Base-by-base conservation (phyloP, 2,329 filamentous ascomycete species). In the Cordyceps fumosorosea region DNA sequence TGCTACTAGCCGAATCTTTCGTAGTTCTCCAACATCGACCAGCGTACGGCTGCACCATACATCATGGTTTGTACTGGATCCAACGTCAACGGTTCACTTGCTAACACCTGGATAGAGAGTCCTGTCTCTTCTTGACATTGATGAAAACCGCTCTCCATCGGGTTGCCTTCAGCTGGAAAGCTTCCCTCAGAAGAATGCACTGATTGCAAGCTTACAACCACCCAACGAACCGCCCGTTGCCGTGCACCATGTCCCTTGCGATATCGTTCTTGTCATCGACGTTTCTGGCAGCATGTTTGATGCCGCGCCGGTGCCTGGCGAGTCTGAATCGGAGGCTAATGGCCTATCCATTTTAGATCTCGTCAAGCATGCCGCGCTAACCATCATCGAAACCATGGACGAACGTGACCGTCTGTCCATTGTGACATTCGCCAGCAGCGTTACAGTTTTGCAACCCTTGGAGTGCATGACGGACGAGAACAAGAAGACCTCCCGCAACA, bases 211-310 rank as follows among this genome's bases (percentile, higher is more conserved):
- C 53, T 70, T 84, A 12, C 69, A 75, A 5, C 79, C 81, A 0
- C 82, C 81, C 0, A 69, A 48, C 3, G 60, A 69, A 7, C 79
- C 79, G 1, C 32, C 47, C 0, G 20, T 66, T 2, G 24, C 65
- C 0, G 64, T 73, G 0, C 61, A 67, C 7, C 80, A 82, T 67
- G 75, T 81, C 0, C 79, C 83, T 2, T 85, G 81, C 68, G 84
- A 87, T 64, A 81, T 87, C 37, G 84, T 86, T 2, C 76, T 87
- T 3, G 83, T 84, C 18, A 85, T 87, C 60, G 84, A 87, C 67
- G 76, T 86, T 16, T 87, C 84, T 0, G 77, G 75, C 0, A 86
- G 83, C 71, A 88, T 87, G 84, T 56, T 63, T 1, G 58, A 63
- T 0, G 66, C 71, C 1, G 84, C 84, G 0, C 80, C 79, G 0